Base-by-base conservation (phyloP, 306 rosid species). In the Vachellia pachyceras region DNA sequence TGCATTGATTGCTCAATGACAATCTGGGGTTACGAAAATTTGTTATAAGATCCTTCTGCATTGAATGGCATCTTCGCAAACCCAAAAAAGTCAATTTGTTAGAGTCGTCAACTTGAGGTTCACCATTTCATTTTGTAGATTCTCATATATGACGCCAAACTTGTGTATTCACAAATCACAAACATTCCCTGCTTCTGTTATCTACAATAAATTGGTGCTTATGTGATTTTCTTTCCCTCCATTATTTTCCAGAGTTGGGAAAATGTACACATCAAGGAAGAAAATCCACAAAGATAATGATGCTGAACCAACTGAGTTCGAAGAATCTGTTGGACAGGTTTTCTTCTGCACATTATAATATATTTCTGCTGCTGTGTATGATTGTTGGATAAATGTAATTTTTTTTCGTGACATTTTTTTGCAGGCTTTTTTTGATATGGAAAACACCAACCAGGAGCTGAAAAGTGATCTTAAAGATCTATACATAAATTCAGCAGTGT, bases 381-480 rank as follows among this genome's bases (percentile, higher is more conserved):
- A 20, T 6, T 60, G 15, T 63, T 63, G n/a, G 22, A 42, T 13
- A 33, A 36, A 49, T 7, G 0, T 72, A 7, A 49, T 25, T n/a
- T 29, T 37, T 39, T 54, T 13, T 12, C n/a, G 44, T 9, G n/a
- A 54, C 40, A 6, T 17, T 68, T 76, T 29, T 2, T 11, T 83
- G 76, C 83, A 92, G 97, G 93, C 96, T 10, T 13, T 94, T 57
- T 92, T 91, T 84, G 97, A 94, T 85, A 72, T 94, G 87, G 97
- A 91, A 65, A 92, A 89, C 17, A 90, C 97, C 23, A 89, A 92
- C 54, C 88, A 82, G 44, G 99, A 95, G 87, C 89, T 91, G 87
- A 91, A 93, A 83, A 93, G 95, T 77, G 99, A 95, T 52, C 85
- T 95, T 82, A 95, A 95, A 86, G 99, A 95, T 85, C 86, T 95